Percentiles rank a stretch among this genome's conserved stretches.
phyloP scores from a whole-genome alignment of 2,329 filamentous ascomycete species.

The Claviceps sp. region DNA sequence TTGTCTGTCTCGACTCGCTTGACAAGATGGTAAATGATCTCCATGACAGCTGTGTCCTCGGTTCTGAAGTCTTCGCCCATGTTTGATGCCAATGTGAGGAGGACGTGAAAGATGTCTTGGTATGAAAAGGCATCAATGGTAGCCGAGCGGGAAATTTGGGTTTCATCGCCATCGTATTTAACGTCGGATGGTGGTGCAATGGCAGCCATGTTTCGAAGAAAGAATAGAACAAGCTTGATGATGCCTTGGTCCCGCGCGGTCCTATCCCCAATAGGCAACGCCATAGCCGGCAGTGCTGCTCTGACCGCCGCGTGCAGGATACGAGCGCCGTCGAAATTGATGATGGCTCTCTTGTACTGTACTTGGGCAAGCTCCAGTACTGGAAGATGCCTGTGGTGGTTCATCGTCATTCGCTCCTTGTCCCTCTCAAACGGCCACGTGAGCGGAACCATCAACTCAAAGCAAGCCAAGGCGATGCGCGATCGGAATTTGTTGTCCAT shows the following conservation, averaged over 20 bases:
- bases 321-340: constrained; percentile 66
- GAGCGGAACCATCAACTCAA: constrained; percentile 81
- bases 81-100: constrained; percentile 80
- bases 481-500: constrained; percentile 63
- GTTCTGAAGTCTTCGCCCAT: constrained; percentile 87
- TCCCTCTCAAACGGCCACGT: constrained; percentile 88
- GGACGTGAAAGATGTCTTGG: constrained; percentile 77
- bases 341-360: constrained; percentile 74
- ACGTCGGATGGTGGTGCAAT: constrained; percentile 63
- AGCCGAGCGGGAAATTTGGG: constrained; percentile 74
- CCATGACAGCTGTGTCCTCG: constrained; percentile 80
- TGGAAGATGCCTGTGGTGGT: constrained; percentile 83
- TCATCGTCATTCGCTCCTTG: constrained; percentile 70
- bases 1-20: constrained; percentile 78
- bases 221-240: constrained; percentile 79
- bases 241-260: constrained; percentile 75
- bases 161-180: constrained; percentile 74
- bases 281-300: constrained; percentile 75
- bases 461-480: constrained; percentile 68
- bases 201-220: constrained; percentile 78
- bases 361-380: constrained; percentile 81
- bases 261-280: constrained; percentile 60
- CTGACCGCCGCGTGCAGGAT: constrained; percentile 73
- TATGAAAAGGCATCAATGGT: constrained; percentile 80
- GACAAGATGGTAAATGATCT: constrained; percentile 82